These are phyloP conservation scores for Trichocomaceae sp. DNA, from an alignment of 2,329 filamentous ascomycete species.

Conservation along the genomic window DNA sequence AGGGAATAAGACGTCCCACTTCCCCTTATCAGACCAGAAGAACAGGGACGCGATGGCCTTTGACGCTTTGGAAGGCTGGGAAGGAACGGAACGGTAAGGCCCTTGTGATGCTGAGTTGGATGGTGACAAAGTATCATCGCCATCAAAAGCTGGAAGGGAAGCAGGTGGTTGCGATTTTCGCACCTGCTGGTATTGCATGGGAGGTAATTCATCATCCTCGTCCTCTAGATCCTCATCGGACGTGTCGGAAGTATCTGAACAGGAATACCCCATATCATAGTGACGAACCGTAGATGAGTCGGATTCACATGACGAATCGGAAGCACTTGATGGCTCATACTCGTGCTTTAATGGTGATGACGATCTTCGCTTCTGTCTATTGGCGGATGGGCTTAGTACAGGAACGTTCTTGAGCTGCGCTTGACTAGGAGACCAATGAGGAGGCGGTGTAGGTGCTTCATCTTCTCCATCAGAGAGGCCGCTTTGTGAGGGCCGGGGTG, in stretches of 20 bases:
- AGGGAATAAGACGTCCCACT: constrained; percentile 56
- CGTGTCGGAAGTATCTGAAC: constrained; percentile 41
- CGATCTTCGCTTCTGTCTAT: constrained; percentile 57
- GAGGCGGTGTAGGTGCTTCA: constrained; percentile 39
- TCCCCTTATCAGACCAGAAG: constrained; percentile 57
- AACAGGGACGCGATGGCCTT: constrained; percentile 56
- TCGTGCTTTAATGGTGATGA: constrained; percentile 97
- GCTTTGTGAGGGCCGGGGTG: constrained; percentile 7
- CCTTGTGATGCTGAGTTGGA: constrained; percentile 78
- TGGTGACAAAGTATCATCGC: constrained; percentile 62
- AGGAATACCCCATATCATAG: constrained; percentile 42
- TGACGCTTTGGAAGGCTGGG: constrained; percentile 42
- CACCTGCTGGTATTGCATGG: constrained; percentile 28
- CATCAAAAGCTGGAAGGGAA: constrained; percentile 36
- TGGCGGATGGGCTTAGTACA: constrained; percentile 44
- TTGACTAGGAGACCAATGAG: constrained; percentile 49
- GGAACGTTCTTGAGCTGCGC: constrained; percentile 38
- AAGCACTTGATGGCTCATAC: constrained; percentile 77
- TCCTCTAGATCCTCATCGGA: constrained; percentile 53
- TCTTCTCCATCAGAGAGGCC: constrained; percentile 22
- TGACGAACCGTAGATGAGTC: constrained; percentile 51
- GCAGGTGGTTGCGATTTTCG: constrained; percentile 36
- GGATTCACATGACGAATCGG: constrained; percentile 54
- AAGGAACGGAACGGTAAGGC: constrained; percentile 52
- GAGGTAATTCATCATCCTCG: constrained; percentile 37